Base-by-base conservation (phyloP, 805 yeast genomes). In the Suhomyces vadensis region DNA sequence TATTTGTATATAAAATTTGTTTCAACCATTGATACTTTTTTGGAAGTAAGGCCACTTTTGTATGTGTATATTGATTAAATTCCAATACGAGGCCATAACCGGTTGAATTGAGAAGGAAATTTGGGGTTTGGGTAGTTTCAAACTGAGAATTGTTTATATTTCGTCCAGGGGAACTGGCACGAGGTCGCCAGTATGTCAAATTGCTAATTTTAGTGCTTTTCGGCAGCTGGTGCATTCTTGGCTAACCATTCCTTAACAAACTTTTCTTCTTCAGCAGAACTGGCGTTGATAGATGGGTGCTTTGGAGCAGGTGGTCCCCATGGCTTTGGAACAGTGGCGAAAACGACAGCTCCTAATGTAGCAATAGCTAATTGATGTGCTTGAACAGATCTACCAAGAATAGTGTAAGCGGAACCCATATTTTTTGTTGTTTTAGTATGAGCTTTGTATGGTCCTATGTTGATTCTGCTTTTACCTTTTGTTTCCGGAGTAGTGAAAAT, bases 341-440 rank as follows among this genome's bases (percentile, higher is more conserved):
- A 74, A 31, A 78, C 79, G 41, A 87, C 84, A 24, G 83, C 65
- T 52, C 85, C 83, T 57, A 91, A 74, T 35, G 97, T 89, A 55
- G 84, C 94, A 53, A 91, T 65, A 38, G 97, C 85, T 64, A 91
- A 79, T 42, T 65, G 85, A 72, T 90, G 92, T 49, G 97, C 81
- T 59, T 82, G 89, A 60, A 90, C 82, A 52, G 87, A 69, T 74
- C 78, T 88, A 49, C 98, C 98, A 60, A 89, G 74, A 57, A 91
- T 85, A 49, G 74, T 74, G 78, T 91, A 91, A 63, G 89, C 86
- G 60, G 86, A 81, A 69, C 86, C 95, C 96, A 89, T 89, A n/a
- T 64, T 17, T 29, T 7, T 3, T 29, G 33, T 29, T 29, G 33
- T 5, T 41, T 54, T 25, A 20, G 24, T 11, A 57, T 33, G 43